These are phyloP conservation scores for Bacidia rubella DNA, from an alignment of 495 filamentous ascomycete species.

Conservation along the genomic window DNA sequence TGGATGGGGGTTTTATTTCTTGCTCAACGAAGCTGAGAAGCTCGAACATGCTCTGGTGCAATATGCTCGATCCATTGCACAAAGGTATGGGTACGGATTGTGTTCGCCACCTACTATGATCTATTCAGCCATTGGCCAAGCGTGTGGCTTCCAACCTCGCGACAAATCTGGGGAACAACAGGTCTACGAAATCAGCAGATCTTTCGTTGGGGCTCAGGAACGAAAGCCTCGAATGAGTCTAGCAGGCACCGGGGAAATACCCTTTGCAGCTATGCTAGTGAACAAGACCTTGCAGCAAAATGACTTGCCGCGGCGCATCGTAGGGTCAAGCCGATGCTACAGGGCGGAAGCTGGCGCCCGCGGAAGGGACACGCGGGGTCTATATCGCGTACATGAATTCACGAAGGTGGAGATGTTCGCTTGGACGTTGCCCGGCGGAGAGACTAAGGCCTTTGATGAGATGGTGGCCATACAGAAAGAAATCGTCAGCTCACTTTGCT, in stretches of 20 bases:
- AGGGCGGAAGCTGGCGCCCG: constrained; percentile 86
- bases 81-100: constrained; percentile 55
- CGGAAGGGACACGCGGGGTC: constrained; percentile 79
- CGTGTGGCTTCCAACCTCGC: constrained; percentile 86
- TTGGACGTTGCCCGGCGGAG: constrained; percentile 49
- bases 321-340: constrained; percentile 78
- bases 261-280: constrained; percentile 81
- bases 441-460: constrained; percentile 53
- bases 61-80: constrained; percentile 61
- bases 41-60: constrained; percentile 87
- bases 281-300: constrained; percentile 47
- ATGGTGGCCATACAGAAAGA: constrained; percentile 77
- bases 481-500: constrained; percentile 57
- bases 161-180: constrained; percentile 86
- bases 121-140: constrained; percentile 77
- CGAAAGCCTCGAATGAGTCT: constrained; percentile 56
- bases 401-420: constrained; percentile 96
- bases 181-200: constrained; percentile 63
- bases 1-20: constrained; percentile 96
- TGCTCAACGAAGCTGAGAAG: constrained; percentile 75
- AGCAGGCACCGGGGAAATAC: constrained; percentile 86
- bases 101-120: constrained; percentile 81
- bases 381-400: constrained; percentile 98
- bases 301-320: constrained; percentile 60
- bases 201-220: constrained; percentile 38